phyloP scores from a whole-genome alignment of 1,284 basidiomycete genomes.

The Mycena citricolor region DNA sequence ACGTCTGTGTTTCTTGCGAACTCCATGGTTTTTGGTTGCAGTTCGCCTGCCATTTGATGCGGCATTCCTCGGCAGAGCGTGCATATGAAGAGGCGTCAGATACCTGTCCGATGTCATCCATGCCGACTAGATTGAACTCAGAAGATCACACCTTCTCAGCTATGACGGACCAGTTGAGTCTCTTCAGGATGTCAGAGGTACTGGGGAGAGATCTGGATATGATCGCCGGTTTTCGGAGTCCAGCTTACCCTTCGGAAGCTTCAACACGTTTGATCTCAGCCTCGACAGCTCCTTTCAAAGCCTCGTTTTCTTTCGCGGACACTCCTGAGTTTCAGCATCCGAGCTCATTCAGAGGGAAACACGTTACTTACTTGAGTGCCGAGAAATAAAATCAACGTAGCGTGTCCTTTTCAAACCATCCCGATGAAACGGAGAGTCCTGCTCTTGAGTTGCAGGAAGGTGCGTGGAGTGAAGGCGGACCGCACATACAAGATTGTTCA shows the following conservation, averaged over 20 bases:
- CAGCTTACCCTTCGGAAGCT: conserved; percentile 44
- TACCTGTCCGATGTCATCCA: conserved; percentile 35
- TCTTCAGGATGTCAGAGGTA: conserved; percentile 40
- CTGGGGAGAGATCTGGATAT: too few relatives aligned
- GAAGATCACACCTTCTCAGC: conserved; percentile 64
- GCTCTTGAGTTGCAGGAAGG: conserved; percentile 1
- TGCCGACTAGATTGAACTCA: not conserved
- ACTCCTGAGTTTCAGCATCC: conserved; percentile 44
- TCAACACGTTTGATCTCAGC: conserved; percentile 61
- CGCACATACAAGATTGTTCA: conserved; percentile 48
- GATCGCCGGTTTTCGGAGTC: too few relatives aligned
- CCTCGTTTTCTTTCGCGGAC: conserved; percentile 60
- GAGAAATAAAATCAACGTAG: conserved; percentile 51
- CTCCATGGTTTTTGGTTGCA: conserved; percentile 57
- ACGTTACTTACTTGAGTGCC: conserved; percentile 55
- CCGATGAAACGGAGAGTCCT: conserved; percentile 65
- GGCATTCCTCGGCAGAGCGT: conserved; percentile 65
- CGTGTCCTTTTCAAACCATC: conserved; percentile 52
- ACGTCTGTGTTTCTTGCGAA: conserved; percentile 44
- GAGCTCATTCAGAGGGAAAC: conserved; percentile 5
- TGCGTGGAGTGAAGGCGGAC: not conserved
- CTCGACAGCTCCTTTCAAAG: conserved; percentile 57
- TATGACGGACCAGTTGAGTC: conserved; percentile 65
- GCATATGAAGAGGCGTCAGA: conserved; percentile 41
- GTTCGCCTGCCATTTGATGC: conserved; percentile 72